These are phyloP conservation scores for Leucocoprinus birnbaumii DNA, from an alignment of 768 basidiomycete genomes.

Conservation along the genomic window DNA sequence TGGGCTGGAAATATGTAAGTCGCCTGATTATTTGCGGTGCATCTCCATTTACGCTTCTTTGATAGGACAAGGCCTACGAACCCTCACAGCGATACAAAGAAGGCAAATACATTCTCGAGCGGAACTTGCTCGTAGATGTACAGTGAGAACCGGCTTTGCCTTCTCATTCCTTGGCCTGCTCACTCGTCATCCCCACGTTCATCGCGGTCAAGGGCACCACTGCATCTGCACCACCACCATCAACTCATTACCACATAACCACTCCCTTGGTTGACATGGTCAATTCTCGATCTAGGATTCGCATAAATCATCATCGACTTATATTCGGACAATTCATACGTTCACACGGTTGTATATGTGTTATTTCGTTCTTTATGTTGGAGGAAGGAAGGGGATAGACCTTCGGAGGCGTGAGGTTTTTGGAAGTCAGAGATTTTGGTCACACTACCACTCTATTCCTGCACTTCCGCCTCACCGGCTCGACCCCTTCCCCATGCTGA, in stretches of 20 bases:
- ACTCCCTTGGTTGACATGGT: slow-evolving; percentile 14
- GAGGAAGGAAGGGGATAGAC: slow-evolving; percentile 14
- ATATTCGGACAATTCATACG: slow-evolving; percentile 22
- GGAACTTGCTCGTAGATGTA: slow-evolving; percentile 84
- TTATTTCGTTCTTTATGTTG: slow-evolving; percentile 12
- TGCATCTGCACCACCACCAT: not conserved
- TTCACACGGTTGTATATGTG: slow-evolving; percentile 16
- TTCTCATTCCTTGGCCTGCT: not conserved
- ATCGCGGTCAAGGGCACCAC: not conserved
- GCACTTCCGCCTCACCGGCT: slow-evolving; percentile 1
- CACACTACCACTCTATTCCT: not conserved
- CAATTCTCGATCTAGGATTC: slow-evolving; percentile 18
- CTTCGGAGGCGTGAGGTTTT: not conserved
- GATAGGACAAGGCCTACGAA: slow-evolving; percentile 89
- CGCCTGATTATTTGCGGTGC: not conserved
- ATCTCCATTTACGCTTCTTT: slow-evolving; percentile 12
- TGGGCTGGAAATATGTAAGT: slow-evolving; percentile 99
- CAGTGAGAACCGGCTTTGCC: slow-evolving; percentile 41
- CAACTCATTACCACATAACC: slow-evolving; percentile 1
- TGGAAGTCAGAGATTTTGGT: not conserved
- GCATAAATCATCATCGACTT: slow-evolving; percentile 15
- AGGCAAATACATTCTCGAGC: slow-evolving; percentile 96
- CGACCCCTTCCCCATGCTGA: not conserved
- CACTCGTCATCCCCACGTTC: not conserved
- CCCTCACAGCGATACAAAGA: slow-evolving; percentile 95